phyloP scores from a whole-genome alignment of 2,329 filamentous ascomycete species.

The Sclerotinia subarctica region DNA sequence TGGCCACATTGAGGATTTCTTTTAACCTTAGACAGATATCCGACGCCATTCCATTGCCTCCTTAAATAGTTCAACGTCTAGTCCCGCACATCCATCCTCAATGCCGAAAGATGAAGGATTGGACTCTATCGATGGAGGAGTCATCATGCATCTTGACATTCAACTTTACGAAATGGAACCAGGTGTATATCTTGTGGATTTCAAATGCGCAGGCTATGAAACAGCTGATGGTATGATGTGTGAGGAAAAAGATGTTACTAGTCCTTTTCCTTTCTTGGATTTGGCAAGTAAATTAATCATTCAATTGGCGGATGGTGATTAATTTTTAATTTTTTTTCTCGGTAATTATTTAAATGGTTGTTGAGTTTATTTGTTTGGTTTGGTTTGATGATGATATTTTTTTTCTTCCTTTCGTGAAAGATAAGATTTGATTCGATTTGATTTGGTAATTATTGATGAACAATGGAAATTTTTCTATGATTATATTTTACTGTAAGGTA shows the following conservation, averaged over 20 bases:
- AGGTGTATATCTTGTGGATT: constrained; percentile 92
- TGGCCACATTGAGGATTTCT: constrained; percentile 46
- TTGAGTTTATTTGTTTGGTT: background rate
- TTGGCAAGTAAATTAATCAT: constrained; percentile 90
- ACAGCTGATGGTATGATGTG: constrained; percentile 67
- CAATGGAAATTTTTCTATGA: constrained; percentile 6
- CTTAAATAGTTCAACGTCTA: constrained; percentile 37
- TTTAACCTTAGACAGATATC: constrained; percentile 49
- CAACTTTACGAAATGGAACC: constrained; percentile 93
- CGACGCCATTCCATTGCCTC: constrained; percentile 39
- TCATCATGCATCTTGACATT: constrained; percentile 94
- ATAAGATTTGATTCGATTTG: background rate
- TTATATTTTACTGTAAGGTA: background rate
- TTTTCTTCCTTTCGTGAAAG: background rate
- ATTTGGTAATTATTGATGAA: background rate
- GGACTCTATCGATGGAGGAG: constrained; percentile 39
- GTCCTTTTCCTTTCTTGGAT: constrained; percentile 93
- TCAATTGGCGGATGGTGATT: constrained; percentile 80
- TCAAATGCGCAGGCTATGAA: constrained; percentile 98
- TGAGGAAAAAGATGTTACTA: constrained; percentile 92
- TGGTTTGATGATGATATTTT: background rate
- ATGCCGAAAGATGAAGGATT: constrained; percentile 13
- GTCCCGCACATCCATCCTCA: constrained; percentile 28
- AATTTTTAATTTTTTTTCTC: background rate
- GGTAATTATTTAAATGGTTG: background rate